Evolutionary conservation across 768 basidiomycete species (phyloP), one percentile per base, ranked within the genome.

Genomic region (Boletales sp.): DNA sequence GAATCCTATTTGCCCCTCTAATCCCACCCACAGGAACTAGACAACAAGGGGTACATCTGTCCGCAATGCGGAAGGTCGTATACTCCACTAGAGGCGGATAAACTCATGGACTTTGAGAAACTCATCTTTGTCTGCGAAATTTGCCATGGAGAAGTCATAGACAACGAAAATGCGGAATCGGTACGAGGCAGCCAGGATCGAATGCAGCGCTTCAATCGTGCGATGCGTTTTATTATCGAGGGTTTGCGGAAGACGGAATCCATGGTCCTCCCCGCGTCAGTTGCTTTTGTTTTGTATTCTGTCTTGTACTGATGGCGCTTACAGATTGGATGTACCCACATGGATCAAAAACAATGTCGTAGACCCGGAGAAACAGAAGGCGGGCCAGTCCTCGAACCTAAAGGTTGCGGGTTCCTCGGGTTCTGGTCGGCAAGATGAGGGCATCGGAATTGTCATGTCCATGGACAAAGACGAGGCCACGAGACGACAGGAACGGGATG

Each of bases 41-140:
- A 94, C 54, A 91, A 94, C 66, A 91, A 95, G 70, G 97, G 95
- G n/a, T 98, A 97, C 68, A 84, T 94, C 51, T 99, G 95, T 67
- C 87, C 93, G 2, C 81, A 83, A 57, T 97, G 94, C 74, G 80
- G 81, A 51, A 83, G 84, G 60, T 82, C 83, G 1, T 99, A 92
- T 68, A 80, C 87, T 2, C 83, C 91, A 0, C 75, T 99, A 13
- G 93, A 98, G 53, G 87, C 85, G 43, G 84, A 89, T 70, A 83
- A 80, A 55, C 74, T 97, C 43, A 84, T 92, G 75, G 88, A 94
- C 67, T 83, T 82, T 53, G 42, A 65, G 32, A 75, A 73, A 19
- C 82, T 82, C 47, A 70, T 79, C 8, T 82, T 98, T 57, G 74
- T 84, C 24, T 99, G 97, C 68, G 93, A 95, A 65, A 82, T 87